Evolutionary conservation across 768 basidiomycete species (phyloP).

Genomic region (Calocybe gangraenosa): DNA sequence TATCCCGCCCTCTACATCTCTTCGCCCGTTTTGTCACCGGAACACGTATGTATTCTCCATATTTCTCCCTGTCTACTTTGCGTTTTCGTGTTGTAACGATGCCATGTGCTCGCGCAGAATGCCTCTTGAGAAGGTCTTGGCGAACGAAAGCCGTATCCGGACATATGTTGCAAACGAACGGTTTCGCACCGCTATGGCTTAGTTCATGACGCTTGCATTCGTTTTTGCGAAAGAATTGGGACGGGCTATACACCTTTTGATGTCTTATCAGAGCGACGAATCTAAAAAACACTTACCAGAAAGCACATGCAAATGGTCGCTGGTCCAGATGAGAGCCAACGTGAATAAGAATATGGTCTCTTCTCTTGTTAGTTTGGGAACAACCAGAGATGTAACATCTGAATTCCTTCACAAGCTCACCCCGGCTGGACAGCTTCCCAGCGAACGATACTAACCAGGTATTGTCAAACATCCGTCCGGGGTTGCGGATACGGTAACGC

Average conservation of each 20-base stretch:
- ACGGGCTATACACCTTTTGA: slow-evolving; percentile 33
- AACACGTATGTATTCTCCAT: slow-evolving; percentile 2
- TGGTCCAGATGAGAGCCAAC: slow-evolving; percentile 71
- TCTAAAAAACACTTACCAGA: slow-evolving; percentile 46
- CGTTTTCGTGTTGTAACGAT: slow-evolving; percentile 27
- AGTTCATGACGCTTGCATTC: slow-evolving; percentile 75
- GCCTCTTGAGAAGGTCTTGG: slow-evolving; percentile 65
- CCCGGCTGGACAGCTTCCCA: slow-evolving; percentile 56
- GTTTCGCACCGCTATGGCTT: slow-evolving; percentile 55
- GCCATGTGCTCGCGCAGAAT: slow-evolving; percentile 55
- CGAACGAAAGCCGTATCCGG: slow-evolving; percentile 55
- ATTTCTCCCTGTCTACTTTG: slow-evolving; percentile 5
- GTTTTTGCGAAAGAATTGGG: slow-evolving; percentile 69
- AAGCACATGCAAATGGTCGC: slow-evolving; percentile 57
- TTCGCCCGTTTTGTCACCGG: slow-evolving; percentile 5
- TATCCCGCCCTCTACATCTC: too few relatives aligned
- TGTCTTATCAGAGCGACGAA: neutral
- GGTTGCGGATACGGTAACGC: slow-evolving; percentile 48
- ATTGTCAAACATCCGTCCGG: slow-evolving; percentile 57
- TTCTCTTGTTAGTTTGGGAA: slow-evolving; percentile 62
- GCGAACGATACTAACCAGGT: slow-evolving; percentile 65
- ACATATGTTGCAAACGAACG: slow-evolving; percentile 57
- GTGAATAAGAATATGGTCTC: slow-evolving; percentile 73
- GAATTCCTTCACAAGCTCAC: slow-evolving; percentile 55
- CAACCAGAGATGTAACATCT: slow-evolving; percentile 69